These are phyloP conservation scores for Hypomontagnella monticulosa DNA, from an alignment of 495 filamentous ascomycete genomes.

Conservation along the genomic window DNA sequence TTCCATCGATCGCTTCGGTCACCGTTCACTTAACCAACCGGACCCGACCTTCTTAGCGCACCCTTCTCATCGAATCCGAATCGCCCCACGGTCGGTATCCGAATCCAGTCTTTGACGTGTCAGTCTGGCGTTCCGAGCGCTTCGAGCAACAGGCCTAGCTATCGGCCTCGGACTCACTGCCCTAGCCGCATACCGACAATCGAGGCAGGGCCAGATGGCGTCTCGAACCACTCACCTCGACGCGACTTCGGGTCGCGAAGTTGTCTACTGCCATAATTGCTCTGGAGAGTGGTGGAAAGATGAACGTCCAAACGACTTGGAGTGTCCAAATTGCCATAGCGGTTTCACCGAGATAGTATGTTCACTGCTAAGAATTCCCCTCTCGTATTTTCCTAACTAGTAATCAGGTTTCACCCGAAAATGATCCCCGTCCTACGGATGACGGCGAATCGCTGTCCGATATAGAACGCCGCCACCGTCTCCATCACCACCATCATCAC, in stretches of 20 bases:
- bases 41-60: neutral
- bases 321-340: constrained; percentile 79
- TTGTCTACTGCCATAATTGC: constrained; percentile 86
- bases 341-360: constrained; percentile 87
- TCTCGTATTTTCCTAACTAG: constrained; percentile 6
- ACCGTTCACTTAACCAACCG: constrained; percentile 8
- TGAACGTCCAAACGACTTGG: constrained; percentile 62
- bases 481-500: constrained; percentile 50
- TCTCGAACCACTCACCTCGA: constrained; percentile 55
- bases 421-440: constrained; percentile 50
- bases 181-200: constrained; percentile 56
- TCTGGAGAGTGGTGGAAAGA: constrained; percentile 79
- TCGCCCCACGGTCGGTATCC: neutral
- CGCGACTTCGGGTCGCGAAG: constrained; percentile 62
- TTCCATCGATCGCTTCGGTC: constrained; percentile 17
- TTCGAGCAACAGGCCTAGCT: constrained; percentile 58
- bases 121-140: constrained; percentile 59
- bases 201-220: constrained; percentile 46
- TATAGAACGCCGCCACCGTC: constrained; percentile 37
- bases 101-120: neutral
- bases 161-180: constrained; percentile 61
- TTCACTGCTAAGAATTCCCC: constrained; percentile 17
- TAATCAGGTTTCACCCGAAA: constrained; percentile 49
- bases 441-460: constrained; percentile 54
- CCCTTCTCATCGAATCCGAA: neutral